Evolutionary conservation across 495 filamentous ascomycete genomes (phyloP).

Genomic region (Choiromyces venosus): DNA sequence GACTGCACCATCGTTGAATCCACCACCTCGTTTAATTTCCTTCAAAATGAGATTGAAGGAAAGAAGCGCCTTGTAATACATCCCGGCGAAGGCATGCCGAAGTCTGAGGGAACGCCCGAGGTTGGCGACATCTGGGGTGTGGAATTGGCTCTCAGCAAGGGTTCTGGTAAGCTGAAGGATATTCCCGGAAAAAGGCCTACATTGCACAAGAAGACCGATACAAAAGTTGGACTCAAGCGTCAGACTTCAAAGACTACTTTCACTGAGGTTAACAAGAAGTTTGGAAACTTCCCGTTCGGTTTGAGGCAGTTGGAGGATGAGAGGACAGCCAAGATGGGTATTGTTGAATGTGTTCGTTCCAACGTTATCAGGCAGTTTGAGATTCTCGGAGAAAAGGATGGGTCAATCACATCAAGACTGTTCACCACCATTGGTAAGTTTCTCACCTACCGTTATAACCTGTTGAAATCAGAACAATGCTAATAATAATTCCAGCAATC

Average conservation of each 20-base stretch:
- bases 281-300: slow-evolving; percentile 95
- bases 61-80: slow-evolving; percentile 96
- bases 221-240: slow-evolving; percentile 84
- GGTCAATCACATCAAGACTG: slow-evolving; percentile 71
- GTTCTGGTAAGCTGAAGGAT: slow-evolving; percentile 88
- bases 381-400: slow-evolving; percentile 86
- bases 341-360: slow-evolving; percentile 86
- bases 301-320: slow-evolving; percentile 95
- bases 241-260: slow-evolving; percentile 83
- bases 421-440: slow-evolving; percentile 87
- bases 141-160: slow-evolving; percentile 85
- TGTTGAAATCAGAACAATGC: slow-evolving; percentile 9
- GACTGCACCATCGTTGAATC: slow-evolving; percentile 92
- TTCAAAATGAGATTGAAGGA: slow-evolving; percentile 93
- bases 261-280: slow-evolving; percentile 91
- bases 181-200: slow-evolving; percentile 73
- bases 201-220: slow-evolving; percentile 83
- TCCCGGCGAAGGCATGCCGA: slow-evolving; percentile 71
- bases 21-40: slow-evolving; percentile 93
- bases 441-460: slow-evolving; percentile 12
- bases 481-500: slow-evolving; percentile 59
- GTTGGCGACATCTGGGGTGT: slow-evolving; percentile 97
- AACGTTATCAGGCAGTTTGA: slow-evolving; percentile 93
- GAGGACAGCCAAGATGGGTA: slow-evolving; percentile 89
- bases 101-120: slow-evolving; percentile 85